Evolutionary conservation across 2,329 filamentous ascomycete species (phyloP).

Genomic region (Geosmithia morbida): DNA sequence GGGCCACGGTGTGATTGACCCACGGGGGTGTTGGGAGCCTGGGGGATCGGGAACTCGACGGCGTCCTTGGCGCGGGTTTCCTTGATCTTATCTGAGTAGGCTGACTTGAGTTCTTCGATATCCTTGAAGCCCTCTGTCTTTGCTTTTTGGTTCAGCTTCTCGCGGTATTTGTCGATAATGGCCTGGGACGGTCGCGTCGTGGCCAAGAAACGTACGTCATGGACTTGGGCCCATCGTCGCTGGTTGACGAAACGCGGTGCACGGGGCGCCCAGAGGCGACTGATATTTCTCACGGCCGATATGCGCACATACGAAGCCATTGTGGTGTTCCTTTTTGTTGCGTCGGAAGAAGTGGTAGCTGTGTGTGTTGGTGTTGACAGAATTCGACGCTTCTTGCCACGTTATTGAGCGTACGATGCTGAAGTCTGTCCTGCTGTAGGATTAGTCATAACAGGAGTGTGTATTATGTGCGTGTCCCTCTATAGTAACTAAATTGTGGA

Average conservation of each 20-base stretch:
- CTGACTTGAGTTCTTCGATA: slow-evolving; percentile 63
- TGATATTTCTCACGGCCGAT: slow-evolving; percentile 31
- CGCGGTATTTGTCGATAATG: slow-evolving; percentile 72
- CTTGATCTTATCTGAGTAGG: slow-evolving; percentile 73
- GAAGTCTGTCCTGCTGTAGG: too few relatives aligned
- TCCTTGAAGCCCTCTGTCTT: slow-evolving; percentile 54
- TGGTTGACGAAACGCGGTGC: slow-evolving; percentile 31
- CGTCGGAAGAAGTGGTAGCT: background rate
- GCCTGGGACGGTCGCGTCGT: slow-evolving; percentile 56
- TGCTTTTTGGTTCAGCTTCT: slow-evolving; percentile 75
- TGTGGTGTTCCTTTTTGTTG: background rate
- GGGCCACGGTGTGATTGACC: slow-evolving; percentile 4
- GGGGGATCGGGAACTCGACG: slow-evolving; percentile 22
- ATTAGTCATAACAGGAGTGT: too few relatives aligned
- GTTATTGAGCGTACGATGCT: too few relatives aligned
- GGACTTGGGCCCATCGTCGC: slow-evolving; percentile 79
- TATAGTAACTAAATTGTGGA: too few relatives aligned
- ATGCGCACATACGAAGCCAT: slow-evolving; percentile 37
- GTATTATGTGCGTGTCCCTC: too few relatives aligned
- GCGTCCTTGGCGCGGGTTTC: slow-evolving; percentile 54
- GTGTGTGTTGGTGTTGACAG: too few relatives aligned
- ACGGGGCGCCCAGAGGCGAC: slow-evolving; percentile 10
- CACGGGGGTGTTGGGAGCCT: slow-evolving; percentile 7
- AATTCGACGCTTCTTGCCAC: too few relatives aligned
- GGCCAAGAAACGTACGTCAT: slow-evolving; percentile 80